Conservation (phyloP, 2,329 filamentous ascomycete genomes). For the Metarhizium anisopliae region DNA sequence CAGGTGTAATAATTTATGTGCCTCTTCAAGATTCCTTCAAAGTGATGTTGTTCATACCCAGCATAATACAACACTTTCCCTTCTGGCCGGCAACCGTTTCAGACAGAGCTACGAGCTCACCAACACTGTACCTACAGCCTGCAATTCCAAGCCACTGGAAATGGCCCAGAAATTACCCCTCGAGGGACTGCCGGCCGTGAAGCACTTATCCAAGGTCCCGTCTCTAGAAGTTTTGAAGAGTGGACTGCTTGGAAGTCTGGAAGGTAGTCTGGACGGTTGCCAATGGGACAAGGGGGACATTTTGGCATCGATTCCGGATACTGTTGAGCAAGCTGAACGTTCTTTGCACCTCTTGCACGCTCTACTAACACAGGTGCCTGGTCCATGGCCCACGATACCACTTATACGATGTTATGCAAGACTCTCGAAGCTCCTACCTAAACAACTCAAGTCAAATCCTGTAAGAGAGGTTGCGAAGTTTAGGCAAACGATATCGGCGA, state of each 20-base stretch:
- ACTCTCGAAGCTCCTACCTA: slow-evolving; percentile 27
- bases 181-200: slow-evolving; percentile 7
- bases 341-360: slow-evolving; percentile 17
- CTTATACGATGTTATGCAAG: slow-evolving; percentile 25
- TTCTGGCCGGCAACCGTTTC: background rate
- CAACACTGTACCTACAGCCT: background rate
- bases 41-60: background rate
- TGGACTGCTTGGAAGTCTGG: slow-evolving; percentile 6
- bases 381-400: slow-evolving; percentile 18
- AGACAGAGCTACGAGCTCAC: background rate
- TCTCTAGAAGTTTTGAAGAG: slow-evolving; percentile 10
- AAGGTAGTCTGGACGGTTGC: background rate
- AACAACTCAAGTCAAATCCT: slow-evolving; percentile 21
- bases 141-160: background rate
- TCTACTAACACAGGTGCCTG: slow-evolving; percentile 15
- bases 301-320: slow-evolving; percentile 14
- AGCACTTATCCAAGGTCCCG: slow-evolving; percentile 12
- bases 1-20: slow-evolving; percentile 1
- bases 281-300: slow-evolving; percentile 11
- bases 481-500: slow-evolving; percentile 10
- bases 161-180: slow-evolving; percentile 7
- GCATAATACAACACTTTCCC: background rate
- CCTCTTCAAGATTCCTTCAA: background rate
- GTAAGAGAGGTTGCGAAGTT: slow-evolving; percentile 9
- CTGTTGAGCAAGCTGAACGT: slow-evolving; percentile 11